These are phyloP conservation scores for Luffa acutangula DNA, from an alignment of 306 rosid species.

Conservation along the genomic window DNA sequence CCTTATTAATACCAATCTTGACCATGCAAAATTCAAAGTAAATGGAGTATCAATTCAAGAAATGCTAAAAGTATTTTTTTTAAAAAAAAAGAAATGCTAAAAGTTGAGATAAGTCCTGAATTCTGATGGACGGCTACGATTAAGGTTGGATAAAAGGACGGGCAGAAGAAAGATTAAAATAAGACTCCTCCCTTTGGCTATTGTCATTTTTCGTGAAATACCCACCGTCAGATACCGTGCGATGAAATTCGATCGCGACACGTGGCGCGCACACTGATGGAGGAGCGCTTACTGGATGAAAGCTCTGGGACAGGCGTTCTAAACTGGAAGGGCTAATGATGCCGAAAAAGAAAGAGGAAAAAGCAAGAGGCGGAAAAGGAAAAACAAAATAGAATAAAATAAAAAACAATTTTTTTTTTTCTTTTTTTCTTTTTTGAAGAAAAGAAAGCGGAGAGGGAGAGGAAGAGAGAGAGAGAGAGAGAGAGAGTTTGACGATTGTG, in stretches of 20 bases:
- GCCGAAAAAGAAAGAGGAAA: not conserved
- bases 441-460: not conserved
- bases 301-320: not conserved
- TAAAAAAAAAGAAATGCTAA: not conserved
- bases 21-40: not conserved
- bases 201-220: not conserved
- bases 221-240: not conserved
- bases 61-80: not conserved
- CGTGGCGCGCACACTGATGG: not conserved
- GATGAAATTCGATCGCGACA: not conserved
- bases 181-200: too few species aligned
- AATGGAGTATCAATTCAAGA: not conserved
- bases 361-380: not conserved
- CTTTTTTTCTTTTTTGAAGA: not conserved
- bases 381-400: not conserved
- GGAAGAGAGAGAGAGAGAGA: not conserved
- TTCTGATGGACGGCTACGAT: not conserved
- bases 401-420: slow-evolving; percentile 12
- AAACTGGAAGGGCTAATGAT: not conserved
- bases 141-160: not conserved
- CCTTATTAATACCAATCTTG: not conserved
- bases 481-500: slow-evolving; percentile 10
- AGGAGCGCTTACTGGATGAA: not conserved
- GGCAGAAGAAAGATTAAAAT: not conserved
- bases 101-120: not conserved